Conservation (phyloP, 345 rosid genomes). For the Acer saccharum region DNA sequence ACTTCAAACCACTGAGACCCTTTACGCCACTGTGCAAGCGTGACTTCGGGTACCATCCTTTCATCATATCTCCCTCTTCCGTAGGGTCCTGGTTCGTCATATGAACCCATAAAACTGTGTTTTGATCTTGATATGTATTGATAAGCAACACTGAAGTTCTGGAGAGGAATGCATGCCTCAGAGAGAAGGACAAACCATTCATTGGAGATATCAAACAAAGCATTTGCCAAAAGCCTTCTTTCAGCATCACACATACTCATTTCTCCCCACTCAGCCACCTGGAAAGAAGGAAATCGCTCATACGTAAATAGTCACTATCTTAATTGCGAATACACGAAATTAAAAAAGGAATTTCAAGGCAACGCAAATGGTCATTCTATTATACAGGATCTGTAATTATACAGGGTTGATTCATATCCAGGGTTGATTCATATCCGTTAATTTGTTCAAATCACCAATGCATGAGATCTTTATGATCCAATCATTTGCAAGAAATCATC, state of each 20-base stretch:
- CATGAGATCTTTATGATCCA: too few species aligned
- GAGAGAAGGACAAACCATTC: slow-evolving; percentile 91
- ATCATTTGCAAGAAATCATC: too few species aligned
- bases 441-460: background rate
- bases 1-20: slow-evolving; percentile 97
- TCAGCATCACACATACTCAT: slow-evolving; percentile 97
- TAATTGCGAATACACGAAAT: too few species aligned
- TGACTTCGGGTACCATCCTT: slow-evolving; percentile 70
- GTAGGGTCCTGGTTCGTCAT: slow-evolving; percentile 70
- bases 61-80: slow-evolving; percentile 79
- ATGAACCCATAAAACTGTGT: slow-evolving; percentile 78
- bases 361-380: too few species aligned
- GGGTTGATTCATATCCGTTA: background rate
- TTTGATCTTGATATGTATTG: slow-evolving; percentile 59
- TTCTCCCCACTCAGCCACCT: slow-evolving; percentile 87
- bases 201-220: slow-evolving; percentile 80
- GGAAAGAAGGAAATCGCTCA: slow-evolving; percentile 15
- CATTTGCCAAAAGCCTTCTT: slow-evolving; percentile 87
- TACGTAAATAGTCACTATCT: background rate
- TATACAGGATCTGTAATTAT: too few species aligned
- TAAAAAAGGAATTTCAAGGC: too few species aligned
- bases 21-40: slow-evolving; percentile 82
- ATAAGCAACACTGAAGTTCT: slow-evolving; percentile 65
- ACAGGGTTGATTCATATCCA: too few species aligned
- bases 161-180: slow-evolving; percentile 88